Evolutionary conservation across 1,284 basidiomycete genomes (phyloP).

Genomic region (Flammula alnicola): DNA sequence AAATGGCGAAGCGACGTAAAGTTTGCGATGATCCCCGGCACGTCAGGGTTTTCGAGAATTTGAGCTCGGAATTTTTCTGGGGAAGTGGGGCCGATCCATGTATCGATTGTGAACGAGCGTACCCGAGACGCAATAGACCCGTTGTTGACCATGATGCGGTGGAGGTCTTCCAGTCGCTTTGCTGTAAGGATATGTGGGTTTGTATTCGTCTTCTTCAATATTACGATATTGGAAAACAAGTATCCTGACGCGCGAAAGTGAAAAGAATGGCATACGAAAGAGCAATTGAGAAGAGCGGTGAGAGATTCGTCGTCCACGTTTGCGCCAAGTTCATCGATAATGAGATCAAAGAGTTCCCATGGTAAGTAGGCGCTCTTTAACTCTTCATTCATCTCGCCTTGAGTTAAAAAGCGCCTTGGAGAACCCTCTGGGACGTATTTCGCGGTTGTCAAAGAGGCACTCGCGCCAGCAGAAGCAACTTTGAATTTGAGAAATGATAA

Average conservation of each 20-base stretch:
- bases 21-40: conserved; percentile 11
- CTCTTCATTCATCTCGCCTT: no score
- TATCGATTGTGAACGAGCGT: conserved; percentile 10
- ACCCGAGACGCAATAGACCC: conserved; percentile 9
- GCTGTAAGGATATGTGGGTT: background rate
- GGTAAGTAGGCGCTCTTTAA: conserved; percentile 8
- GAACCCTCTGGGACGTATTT: no score
- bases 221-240: conserved; percentile 5
- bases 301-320: background rate
- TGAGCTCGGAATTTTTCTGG: background rate
- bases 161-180: conserved; percentile 4
- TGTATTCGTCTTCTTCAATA: background rate
- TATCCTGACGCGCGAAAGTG: conserved; percentile 8
- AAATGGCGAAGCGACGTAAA: conserved; percentile 8
- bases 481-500: no score
- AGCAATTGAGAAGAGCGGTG: conserved; percentile 7
- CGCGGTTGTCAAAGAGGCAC: no score
- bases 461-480: no score
- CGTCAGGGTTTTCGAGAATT: conserved; percentile 7
- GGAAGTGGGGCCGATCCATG: background rate
- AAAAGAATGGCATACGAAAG: conserved; percentile 13
- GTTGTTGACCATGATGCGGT: conserved; percentile 3
- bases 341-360: conserved; percentile 8
- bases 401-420: no score
- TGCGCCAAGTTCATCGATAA: conserved; percentile 6